Evolutionary conservation across 2,329 filamentous ascomycete genomes (phyloP), one percentile per base, ranked within the genome.

Genomic region (Sclerotinia nivalis): DNA sequence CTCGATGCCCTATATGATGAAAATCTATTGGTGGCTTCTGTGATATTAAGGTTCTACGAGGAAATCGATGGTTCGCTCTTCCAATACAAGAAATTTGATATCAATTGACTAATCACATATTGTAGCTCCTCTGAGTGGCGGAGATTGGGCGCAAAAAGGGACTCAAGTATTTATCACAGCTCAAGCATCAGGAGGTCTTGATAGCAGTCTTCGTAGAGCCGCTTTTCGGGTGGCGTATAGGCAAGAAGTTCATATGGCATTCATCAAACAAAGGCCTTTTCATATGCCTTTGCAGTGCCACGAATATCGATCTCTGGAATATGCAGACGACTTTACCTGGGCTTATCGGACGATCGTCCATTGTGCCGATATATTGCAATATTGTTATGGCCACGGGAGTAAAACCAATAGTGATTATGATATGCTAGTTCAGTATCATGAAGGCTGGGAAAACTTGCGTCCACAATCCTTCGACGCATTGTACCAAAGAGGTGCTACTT

Each of bases 191-290:
- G 73, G 79, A 1, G 73, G 73, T 15, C 73, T 72, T 52, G 74
- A 77, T 22, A 77, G 77, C 8, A 78, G 80, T 0, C 77, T 83
- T n/a, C 80, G 80, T 1, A 80, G 82, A 66, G 82, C 82, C 9
- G 79, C 81, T 0, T 83, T 82, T 72, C 84, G 84, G 80, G 80
- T 84, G 5, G 83, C 83, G 10, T 77, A 84, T 40, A 79, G 84
- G 18, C 84, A 85, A 74, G 83, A 85, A 73, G 79, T 85, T 9
- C 83, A 84, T 70, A 81, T 83, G 31, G 82, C 82, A 0, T 78
- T 83, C 60, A 78, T 80, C 13, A 80, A 80, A 71, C 81, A 82
- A 49, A 78, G 73, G 70, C 70, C 81, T 61, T 70, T 83, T 60
- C 76, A 79, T 20, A 79, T 81, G 34, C 77, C 79, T 15, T 71